Evolutionary conservation across 2,329 filamentous ascomycete species (phyloP), one percentile per base, ranked within the genome.

Genomic region (Huntiella moniliformis): DNA sequence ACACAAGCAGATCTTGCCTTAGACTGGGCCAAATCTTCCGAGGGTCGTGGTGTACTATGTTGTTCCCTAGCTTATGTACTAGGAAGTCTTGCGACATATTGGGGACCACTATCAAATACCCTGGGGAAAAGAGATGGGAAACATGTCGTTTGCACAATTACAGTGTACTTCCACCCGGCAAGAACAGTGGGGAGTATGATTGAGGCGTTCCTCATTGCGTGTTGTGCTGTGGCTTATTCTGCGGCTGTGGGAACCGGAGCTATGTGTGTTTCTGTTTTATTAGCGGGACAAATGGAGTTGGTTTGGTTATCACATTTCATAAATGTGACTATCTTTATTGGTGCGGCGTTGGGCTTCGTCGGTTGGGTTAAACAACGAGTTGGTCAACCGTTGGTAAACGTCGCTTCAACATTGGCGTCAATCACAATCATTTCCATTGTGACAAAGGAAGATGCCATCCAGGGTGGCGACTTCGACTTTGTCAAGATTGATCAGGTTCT

Each of bases 141-240:
- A 58, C 88, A 95, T 61, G 79, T 94, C 56, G 85, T 94, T 44
- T 86, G 86, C 31, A 95, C 88, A 2, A 76, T 95, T 48, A 92
- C 85, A 1, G 87, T 95, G 8, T 96, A 94, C 57, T 96, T 95
- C 56, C 86, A 95, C 59, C 86, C 88, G 4, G 83, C 85, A 4
- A 71, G 88, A 48, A 84, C 84, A 13, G 74, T 79, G 18, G 88
- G 88, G 1, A 91, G 82, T 53, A 94, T 95, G 85, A 72, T 84
- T 48, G 83, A 94, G 61, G 87, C 86, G 3, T 73, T 80, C 8
- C 63, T 87, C 32, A 76, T 91, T 48, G 83, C 84, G 4, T 63
- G 82, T 34, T 67, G 81, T 32, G 87, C 86, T 1, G 83, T 94
- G 50, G 61, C 77, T 34, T 96, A 93, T 44, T 63, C 63, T 3